phyloP scores from a whole-genome alignment of 139 green algal genomes.

The Chlamydomonas incerta region DNA sequence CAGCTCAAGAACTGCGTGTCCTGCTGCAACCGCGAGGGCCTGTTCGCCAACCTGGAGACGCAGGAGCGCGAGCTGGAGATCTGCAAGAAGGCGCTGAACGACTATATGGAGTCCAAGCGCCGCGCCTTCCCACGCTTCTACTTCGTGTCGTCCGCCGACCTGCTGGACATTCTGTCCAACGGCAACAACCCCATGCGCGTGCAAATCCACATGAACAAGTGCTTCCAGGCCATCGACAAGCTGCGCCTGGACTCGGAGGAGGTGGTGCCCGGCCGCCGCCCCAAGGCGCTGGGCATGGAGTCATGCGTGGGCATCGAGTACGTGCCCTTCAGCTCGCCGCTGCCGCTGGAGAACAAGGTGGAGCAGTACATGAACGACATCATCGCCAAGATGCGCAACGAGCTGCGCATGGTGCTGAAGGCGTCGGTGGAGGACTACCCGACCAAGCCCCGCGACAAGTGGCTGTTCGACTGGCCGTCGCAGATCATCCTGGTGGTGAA shows the following conservation, averaged over 20 bases:
- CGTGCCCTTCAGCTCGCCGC: conserved; percentile 73
- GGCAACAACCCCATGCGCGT: conserved; percentile 84
- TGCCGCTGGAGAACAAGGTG: conserved; percentile 87
- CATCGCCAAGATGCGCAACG: conserved; percentile 85
- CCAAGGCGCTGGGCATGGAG: conserved; percentile 83
- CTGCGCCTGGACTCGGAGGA: conserved; percentile 83
- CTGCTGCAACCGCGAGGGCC: conserved; percentile 79
- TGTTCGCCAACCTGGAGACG: conserved; percentile 85
- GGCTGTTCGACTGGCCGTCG: conserved; percentile 88
- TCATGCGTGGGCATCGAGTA: conserved; percentile 90
- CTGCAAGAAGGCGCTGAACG: conserved; percentile 87
- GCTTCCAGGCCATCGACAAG: conserved; percentile 92
- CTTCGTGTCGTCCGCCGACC: conserved; percentile 86
- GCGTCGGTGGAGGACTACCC: conserved; percentile 83
- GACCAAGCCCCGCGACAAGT: conserved; percentile 75
- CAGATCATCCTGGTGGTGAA: conserved; percentile 93
- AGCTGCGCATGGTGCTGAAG: conserved; percentile 81
- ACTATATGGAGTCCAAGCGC: conserved; percentile 90
- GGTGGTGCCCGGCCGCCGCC: conserved; percentile 64
- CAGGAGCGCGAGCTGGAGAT: conserved; percentile 76
- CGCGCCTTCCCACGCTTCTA: conserved; percentile 89
- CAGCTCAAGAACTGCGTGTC: conserved; percentile 80
- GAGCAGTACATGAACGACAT: conserved; percentile 93
- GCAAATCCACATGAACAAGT: conserved; percentile 91
- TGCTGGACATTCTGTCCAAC: conserved; percentile 90